These are phyloP conservation scores for Microcera coccophila DNA, from an alignment of 2,329 filamentous ascomycete genomes.

Conservation along the genomic window DNA sequence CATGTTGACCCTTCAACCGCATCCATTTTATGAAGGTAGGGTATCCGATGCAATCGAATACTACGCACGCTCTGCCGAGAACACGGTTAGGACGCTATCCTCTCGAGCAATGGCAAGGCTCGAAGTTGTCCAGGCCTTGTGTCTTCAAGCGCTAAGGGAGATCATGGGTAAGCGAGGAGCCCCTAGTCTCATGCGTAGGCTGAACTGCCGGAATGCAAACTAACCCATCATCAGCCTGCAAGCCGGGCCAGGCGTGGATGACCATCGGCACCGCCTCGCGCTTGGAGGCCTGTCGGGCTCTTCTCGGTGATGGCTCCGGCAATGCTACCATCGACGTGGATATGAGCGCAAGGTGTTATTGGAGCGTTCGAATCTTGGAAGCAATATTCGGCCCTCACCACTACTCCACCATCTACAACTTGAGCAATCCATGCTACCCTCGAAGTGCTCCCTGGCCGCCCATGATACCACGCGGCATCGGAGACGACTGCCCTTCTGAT, in stretches of 20 bases:
- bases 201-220: background rate
- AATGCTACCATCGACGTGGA: background rate
- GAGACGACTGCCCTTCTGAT: background rate
- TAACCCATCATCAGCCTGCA: too few relatives aligned
- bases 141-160: slow-evolving; percentile 1
- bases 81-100: background rate
- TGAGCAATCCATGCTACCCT: background rate
- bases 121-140: slow-evolving; percentile 1
- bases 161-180: background rate
- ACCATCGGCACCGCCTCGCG: background rate
- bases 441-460: background rate
- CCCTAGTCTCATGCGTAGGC: background rate
- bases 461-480: background rate
- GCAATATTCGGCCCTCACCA: background rate
- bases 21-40: background rate
- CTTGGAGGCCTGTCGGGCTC: background rate
- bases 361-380: slow-evolving; percentile 3
- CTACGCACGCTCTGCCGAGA: background rate
- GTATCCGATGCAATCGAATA: background rate
- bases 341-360: background rate
- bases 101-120: background rate
- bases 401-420: background rate
- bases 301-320: too few relatives aligned
- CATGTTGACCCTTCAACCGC: background rate
- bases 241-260: slow-evolving; percentile 1